Evolutionary conservation across 2,329 filamentous ascomycete genomes (phyloP), one percentile per base, ranked within the genome.

Genomic region (Cercospora nicotianae): DNA sequence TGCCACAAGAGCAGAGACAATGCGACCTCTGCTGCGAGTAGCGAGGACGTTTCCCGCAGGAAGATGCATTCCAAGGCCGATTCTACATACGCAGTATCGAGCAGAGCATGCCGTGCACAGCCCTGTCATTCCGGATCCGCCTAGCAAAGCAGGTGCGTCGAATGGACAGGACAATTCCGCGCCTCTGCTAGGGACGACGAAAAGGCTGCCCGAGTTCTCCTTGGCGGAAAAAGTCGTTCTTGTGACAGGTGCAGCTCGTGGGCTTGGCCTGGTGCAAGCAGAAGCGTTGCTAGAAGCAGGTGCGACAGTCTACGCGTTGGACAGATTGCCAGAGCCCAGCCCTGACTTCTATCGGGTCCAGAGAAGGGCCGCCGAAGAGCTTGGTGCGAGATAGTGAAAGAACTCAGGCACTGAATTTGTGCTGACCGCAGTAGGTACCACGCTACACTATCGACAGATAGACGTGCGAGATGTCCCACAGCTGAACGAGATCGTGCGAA

Each of bases 241-340:
- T 26, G 60, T 66, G 13, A 69, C 68, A n/a, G 65, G 73, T 70
- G 61, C 86, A 92, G 58, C 66, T n/a, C 36, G 63, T 59, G 91
- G 91, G 0, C 83, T 94, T 9, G 91, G 91, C n/a, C 80, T 94
- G 20, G 87, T 89, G 5, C 87, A 93, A 73, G 87, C 90, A 1
- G 90, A 94, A 74, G 90, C 89, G 1, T 80, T 94, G 13, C 82
- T 92, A 12, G 90, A 94, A 78, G 91, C 91, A 26, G 91, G 91
- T 20, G 91, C 92, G 36, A 90, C 79, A 71, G 88, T 91, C 33
- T 89, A 91, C 76, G 87, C 87, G 39, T 82, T 91, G 63, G 90
- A 92, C 77, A 83, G 87, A 36, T 83, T 91, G 26, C 81, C 84
- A 5, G 79, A 83, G 64, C 88, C 88, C 1, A 85, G 85, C 28